phyloP scores from a whole-genome alignment of 2,329 filamentous ascomycete genomes.

The Fusarium newnesense region DNA sequence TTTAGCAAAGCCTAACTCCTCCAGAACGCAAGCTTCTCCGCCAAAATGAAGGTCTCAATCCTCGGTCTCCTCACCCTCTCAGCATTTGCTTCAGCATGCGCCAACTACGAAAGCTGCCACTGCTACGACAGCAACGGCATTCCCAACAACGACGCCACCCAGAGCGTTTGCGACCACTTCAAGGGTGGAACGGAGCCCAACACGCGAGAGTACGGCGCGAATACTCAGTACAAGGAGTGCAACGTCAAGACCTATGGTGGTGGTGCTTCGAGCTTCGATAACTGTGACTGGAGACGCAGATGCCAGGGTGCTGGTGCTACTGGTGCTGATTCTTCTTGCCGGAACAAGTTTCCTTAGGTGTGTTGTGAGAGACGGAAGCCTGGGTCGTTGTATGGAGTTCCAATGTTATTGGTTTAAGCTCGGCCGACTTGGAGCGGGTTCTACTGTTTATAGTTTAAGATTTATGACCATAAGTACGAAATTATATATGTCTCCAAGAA shows the following conservation, averaged over 20 bases:
- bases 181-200: neutral
- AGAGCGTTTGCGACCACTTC: neutral
- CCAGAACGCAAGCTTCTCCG: fast-evolving
- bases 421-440: neutral
- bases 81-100: neutral
- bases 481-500: fast-evolving
- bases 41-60: neutral
- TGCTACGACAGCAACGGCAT: neutral
- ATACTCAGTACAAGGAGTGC: neutral
- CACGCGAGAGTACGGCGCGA: neutral
- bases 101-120: neutral
- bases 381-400: neutral
- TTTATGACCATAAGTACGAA: fast-evolving
- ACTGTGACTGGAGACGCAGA: neutral
- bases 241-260: neutral
- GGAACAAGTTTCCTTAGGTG: neutral
- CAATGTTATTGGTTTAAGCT: neutral
- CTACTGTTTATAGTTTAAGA: neutral
- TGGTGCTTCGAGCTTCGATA: neutral
- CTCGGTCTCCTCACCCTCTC: neutral
- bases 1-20: fast-evolving
- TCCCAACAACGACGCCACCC: neutral
- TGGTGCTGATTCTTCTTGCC: neutral
- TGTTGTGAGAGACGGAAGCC: neutral
- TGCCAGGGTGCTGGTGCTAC: neutral